Conservation (phyloP, 768 basidiomycete genomes). For the Phanerochaete sordida region DNA sequence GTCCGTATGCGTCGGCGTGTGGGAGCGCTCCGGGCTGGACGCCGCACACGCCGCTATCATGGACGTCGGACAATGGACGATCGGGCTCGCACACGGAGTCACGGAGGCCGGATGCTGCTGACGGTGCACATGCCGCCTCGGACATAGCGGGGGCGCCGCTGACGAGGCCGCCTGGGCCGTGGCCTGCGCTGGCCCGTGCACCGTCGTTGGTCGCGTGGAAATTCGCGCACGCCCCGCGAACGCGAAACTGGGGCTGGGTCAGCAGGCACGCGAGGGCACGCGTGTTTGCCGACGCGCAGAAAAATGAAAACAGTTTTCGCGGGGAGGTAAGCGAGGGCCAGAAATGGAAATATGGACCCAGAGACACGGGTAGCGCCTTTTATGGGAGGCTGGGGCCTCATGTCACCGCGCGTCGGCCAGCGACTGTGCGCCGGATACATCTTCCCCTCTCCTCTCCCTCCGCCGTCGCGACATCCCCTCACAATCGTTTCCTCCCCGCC, state of each 20-base stretch:
- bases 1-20: not conserved
- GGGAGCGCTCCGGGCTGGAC: not conserved
- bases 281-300: not conserved
- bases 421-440: not conserved
- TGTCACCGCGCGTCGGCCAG: not conserved
- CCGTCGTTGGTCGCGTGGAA: no score
- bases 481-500: conserved; percentile 1
- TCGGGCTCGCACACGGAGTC: not conserved
- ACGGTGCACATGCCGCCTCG: not conserved
- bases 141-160: not conserved
- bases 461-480: not conserved
- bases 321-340: not conserved
- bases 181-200: no score
- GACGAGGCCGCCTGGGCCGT: not conserved
- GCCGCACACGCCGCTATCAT: not conserved
- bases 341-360: not conserved
- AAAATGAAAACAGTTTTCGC: conserved; percentile 3
- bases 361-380: conserved; percentile 4
- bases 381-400: conserved; percentile 4
- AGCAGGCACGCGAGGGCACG: conserved; percentile 2
- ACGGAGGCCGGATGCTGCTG: no score
- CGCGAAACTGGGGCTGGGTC: not conserved
- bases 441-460: not conserved
- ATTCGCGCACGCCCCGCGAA: no score
- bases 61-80: not conserved